Evolutionary conservation across 2,329 filamentous ascomycete species (phyloP).

Genomic region (Lachnellula hyalina): DNA sequence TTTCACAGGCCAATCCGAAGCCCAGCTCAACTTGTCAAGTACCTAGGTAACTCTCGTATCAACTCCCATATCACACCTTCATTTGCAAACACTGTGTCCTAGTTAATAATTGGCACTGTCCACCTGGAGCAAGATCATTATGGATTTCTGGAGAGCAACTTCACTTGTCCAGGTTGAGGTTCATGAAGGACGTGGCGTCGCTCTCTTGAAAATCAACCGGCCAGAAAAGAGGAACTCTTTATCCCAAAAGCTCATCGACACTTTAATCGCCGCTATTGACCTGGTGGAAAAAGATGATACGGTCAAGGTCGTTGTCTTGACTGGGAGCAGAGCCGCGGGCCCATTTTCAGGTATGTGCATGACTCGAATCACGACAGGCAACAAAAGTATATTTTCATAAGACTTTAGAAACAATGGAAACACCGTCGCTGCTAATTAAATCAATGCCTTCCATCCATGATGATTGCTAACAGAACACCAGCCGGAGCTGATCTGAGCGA

Average conservation of each 20-base stretch:
- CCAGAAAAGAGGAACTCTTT: constrained; percentile 55
- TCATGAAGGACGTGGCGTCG: constrained; percentile 32
- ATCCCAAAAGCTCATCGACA: constrained; percentile 33
- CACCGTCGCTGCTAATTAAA: neutral
- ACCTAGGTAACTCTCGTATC: too few relatives aligned
- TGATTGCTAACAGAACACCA: constrained; percentile 4
- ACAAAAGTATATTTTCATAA: neutral
- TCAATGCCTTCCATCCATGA: constrained; percentile 20
- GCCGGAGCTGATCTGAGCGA: constrained; percentile 34
- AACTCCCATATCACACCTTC: too few relatives aligned
- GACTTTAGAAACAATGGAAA: too few relatives aligned
- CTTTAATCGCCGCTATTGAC: constrained; percentile 13
- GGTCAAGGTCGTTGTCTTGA: constrained; percentile 49
- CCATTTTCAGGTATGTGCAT: constrained; percentile 16
- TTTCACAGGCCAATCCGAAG: too few relatives aligned
- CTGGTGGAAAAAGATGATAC: constrained; percentile 47
- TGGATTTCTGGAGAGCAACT: constrained; percentile 13
- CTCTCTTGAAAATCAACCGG: constrained; percentile 47
- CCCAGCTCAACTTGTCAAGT: too few relatives aligned
- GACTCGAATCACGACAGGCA: neutral
- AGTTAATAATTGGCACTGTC: too few relatives aligned
- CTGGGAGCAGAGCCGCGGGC: constrained; percentile 31
- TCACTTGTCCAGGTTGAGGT: constrained; percentile 26
- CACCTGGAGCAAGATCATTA: neutral
- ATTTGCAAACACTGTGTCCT: too few relatives aligned